Percentiles rank a stretch among this genome's conserved stretches.
phyloP scores from a whole-genome alignment of 495 filamentous ascomycete genomes.

The Penicillium chermesinum region DNA sequence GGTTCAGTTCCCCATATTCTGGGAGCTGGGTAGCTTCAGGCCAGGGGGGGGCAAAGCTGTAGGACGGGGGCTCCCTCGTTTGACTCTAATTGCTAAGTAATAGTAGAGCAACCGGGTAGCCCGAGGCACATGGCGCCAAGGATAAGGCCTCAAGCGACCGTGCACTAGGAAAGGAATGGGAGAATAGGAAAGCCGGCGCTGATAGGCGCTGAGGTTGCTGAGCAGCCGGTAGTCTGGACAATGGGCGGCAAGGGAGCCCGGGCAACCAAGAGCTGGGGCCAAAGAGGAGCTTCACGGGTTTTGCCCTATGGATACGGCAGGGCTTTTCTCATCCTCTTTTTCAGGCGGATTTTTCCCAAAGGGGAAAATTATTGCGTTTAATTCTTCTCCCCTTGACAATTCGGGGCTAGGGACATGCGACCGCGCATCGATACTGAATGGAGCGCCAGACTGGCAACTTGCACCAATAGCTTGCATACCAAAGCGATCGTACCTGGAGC shows the following conservation, averaged over 20 bases:
- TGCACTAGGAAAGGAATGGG: constrained; percentile 20
- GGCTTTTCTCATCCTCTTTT: too few relatives aligned
- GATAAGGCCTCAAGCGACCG: constrained; percentile 10
- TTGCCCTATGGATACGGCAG: too few relatives aligned
- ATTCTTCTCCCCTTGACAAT: not conserved
- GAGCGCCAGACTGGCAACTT: not conserved
- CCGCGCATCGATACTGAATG: not conserved
- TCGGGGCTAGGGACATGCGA: not conserved
- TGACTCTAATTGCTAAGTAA: not conserved
- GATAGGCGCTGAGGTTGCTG: constrained; percentile 37
- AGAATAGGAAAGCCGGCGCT: constrained; percentile 14
- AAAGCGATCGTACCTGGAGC: not conserved
- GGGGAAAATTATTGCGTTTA: not conserved
- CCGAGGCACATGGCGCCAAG: constrained; percentile 29
- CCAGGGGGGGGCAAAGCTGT: too few relatives aligned
- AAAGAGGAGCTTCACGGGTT: too few relatives aligned
- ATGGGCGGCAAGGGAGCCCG: constrained; percentile 44
- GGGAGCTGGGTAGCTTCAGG: too few relatives aligned
- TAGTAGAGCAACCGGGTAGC: too few relatives aligned
- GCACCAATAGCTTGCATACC: not conserved
- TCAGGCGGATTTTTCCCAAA: not conserved
- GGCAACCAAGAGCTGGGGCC: constrained; percentile 32
- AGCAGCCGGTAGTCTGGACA: constrained; percentile 27
- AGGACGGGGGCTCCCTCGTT: too few relatives aligned
- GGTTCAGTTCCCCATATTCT: not conserved